A percentile compares a stretch with the other conserved stretches of the same genome.
Evolutionary conservation across 257 asterid genomes (phyloP).

Genomic region (Verbena officinalis): DNA sequence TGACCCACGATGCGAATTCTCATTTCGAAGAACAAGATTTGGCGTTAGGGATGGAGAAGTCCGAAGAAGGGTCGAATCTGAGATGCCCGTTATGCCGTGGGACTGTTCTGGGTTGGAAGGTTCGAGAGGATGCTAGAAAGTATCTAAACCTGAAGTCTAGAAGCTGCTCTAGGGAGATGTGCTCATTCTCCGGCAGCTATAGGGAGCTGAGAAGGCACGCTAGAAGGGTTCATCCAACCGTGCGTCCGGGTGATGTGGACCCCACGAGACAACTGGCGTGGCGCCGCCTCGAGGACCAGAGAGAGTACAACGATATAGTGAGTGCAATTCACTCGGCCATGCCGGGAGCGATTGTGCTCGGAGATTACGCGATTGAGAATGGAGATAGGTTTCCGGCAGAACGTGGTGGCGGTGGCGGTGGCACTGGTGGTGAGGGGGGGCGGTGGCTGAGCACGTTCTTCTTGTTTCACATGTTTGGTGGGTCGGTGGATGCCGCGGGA

Average conservation of each 20-base stretch:
- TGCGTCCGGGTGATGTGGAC: slow-evolving; percentile 81
- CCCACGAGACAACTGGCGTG: slow-evolving; percentile 80
- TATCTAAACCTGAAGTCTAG: slow-evolving; percentile 76
- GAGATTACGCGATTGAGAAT: slow-evolving; percentile 82
- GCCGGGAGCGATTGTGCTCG: slow-evolving; percentile 87
- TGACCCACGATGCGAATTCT: neutral
- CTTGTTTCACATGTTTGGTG: slow-evolving; percentile 86
- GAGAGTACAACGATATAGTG: slow-evolving; percentile 79
- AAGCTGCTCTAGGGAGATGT: slow-evolving; percentile 78
- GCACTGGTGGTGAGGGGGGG: slow-evolving; percentile 47
- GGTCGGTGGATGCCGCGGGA: slow-evolving; percentile 56
- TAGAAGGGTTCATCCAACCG: slow-evolving; percentile 78
- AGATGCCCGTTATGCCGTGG: slow-evolving; percentile 95
- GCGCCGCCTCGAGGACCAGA: slow-evolving; percentile 76
- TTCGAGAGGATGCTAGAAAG: slow-evolving; percentile 71
- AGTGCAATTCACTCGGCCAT: slow-evolving; percentile 79
- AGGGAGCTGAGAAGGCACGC: slow-evolving; percentile 84
- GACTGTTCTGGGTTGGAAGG: slow-evolving; percentile 73
- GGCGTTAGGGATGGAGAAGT: too few species aligned
- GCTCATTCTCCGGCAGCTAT: slow-evolving; percentile 71
- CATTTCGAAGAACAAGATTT: slow-evolving; percentile 31
- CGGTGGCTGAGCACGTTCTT: slow-evolving; percentile 73
- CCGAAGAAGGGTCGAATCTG: slow-evolving; percentile 40
- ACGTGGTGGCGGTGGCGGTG: slow-evolving; percentile 35
- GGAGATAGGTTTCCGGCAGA: slow-evolving; percentile 49